Evolutionary conservation across 768 basidiomycete genomes (phyloP), one percentile per base, ranked within the genome.

Genomic region (Glaciozyma antarctica): DNA sequence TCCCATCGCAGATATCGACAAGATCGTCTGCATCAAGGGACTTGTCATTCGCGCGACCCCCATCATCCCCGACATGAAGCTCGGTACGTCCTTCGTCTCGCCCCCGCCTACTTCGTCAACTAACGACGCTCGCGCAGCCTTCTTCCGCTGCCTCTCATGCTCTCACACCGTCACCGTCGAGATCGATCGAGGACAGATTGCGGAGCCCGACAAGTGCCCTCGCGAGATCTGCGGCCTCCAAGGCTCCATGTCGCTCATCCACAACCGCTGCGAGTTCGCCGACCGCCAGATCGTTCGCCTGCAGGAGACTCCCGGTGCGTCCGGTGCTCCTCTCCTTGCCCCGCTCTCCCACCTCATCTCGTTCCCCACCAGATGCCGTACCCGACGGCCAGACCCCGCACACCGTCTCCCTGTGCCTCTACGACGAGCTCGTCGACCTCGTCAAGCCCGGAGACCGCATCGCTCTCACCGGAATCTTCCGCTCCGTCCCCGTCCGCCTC

Each of bases 361-460:
- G 19, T 43, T 15, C 21, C 52, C 30, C 26, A 21, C n/a, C 64
- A 74, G 95, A 99, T 73, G 90, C 87, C 13, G 94, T 99, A 0
- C 94, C 94, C 7, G 94, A 97, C 76, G 95, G 95, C 3, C 94
- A 98, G 76, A 98, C 95, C 0, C 95, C 95, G 0, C 93, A 97
- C 71, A 98, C 94, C 0, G 93, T 99, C 60, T 92, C 90, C 0
- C 78, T 98, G 61, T 93, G 92, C 76, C 89, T 90, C n/a, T 98
- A 99, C 74, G 94, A 99, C 74, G 95, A 99, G 75, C 84, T 99
- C 5, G 94, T 98, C 45, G 95, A 98, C 73, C 82, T 92, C n/a
- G 77, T 87, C 49, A 98, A 97, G 76, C 95, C 95, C 1, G 95
- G 95, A 73, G 95, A 98, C 76, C 82, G 95, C 16, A 80, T 99